Conservation (phyloP, 768 basidiomycete species). For the Russula foetens region DNA sequence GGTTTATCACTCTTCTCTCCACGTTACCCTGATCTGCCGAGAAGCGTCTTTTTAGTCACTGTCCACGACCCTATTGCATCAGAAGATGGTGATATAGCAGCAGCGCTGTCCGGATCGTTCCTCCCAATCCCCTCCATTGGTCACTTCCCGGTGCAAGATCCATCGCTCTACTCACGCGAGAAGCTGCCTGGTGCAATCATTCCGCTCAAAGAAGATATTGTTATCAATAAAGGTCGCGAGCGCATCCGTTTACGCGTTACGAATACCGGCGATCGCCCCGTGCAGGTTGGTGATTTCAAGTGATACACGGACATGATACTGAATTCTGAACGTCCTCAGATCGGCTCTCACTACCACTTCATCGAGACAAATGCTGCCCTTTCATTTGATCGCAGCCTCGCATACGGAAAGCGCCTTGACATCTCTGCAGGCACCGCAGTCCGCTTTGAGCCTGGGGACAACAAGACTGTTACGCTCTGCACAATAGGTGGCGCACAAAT, state of each 20-base stretch:
- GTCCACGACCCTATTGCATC: slow-evolving; percentile 93
- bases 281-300: slow-evolving; percentile 52
- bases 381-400: slow-evolving; percentile 70
- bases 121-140: slow-evolving; percentile 66
- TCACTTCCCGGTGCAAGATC: slow-evolving; percentile 52
- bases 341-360: slow-evolving; percentile 95
- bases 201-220: slow-evolving; percentile 52
- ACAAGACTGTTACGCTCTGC: slow-evolving; percentile 76
- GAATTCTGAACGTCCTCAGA: slow-evolving; percentile 32
- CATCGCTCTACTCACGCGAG: slow-evolving; percentile 41
- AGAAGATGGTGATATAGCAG: slow-evolving; percentile 62
- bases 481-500: slow-evolving; percentile 62
- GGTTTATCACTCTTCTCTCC: not conserved
- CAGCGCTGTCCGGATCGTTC: slow-evolving; percentile 95
- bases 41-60: slow-evolving; percentile 89
- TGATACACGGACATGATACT: not conserved
- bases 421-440: slow-evolving; percentile 94
- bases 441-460: slow-evolving; percentile 91
- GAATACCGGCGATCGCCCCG: slow-evolving; percentile 88
- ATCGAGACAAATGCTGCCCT: slow-evolving; percentile 80
- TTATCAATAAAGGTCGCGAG: slow-evolving; percentile 67
- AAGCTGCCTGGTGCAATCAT: slow-evolving; percentile 72
- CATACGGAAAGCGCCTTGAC: slow-evolving; percentile 83
- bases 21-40: slow-evolving; percentile 11
- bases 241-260: slow-evolving; percentile 68